These are phyloP conservation scores for Chaetomium olivaceum DNA, from an alignment of 2,329 filamentous ascomycete species.

Conservation along the genomic window DNA sequence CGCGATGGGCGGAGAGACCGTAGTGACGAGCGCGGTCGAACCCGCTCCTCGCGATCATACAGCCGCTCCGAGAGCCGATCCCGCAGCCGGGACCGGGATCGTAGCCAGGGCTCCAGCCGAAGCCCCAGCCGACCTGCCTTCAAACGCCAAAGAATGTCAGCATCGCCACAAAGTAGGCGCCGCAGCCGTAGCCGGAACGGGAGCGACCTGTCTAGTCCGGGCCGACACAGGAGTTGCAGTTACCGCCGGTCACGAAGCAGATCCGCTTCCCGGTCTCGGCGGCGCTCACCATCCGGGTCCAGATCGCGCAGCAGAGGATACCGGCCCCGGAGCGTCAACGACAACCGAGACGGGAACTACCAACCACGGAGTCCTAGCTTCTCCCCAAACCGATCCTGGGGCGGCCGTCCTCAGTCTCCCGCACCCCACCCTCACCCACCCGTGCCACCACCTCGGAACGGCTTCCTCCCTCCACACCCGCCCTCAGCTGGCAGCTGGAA, in stretches of 20 bases:
- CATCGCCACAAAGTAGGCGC: slow-evolving; percentile 34
- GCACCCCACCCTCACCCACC: slow-evolving; percentile 24
- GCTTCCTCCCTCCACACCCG: slow-evolving; percentile 29
- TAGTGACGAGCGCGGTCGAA: slow-evolving; percentile 35
- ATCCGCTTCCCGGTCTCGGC: slow-evolving; percentile 34
- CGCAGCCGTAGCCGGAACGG: slow-evolving; percentile 32
- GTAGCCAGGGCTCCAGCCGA: slow-evolving; percentile 38
- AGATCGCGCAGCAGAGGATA: slow-evolving; percentile 31
- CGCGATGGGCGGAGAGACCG: neutral
- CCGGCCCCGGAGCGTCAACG: slow-evolving; percentile 22
- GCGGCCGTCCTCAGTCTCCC: slow-evolving; percentile 25
- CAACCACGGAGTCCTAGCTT: slow-evolving; percentile 24
- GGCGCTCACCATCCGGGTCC: slow-evolving; percentile 28
- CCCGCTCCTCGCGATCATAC: slow-evolving; percentile 26
- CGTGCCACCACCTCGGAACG: slow-evolving; percentile 23
- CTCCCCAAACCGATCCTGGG: slow-evolving; percentile 30
- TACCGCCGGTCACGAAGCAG: slow-evolving; percentile 29
- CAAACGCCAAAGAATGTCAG: slow-evolving; percentile 45
- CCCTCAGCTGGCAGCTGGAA: slow-evolving; percentile 24
- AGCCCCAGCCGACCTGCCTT: slow-evolving; percentile 42
- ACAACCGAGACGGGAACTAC: slow-evolving; percentile 29
- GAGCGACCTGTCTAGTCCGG: slow-evolving; percentile 8
- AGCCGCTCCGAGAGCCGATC: slow-evolving; percentile 39
- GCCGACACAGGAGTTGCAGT: slow-evolving; percentile 32
- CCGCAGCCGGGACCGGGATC: slow-evolving; percentile 36